Evolutionary conservation across 768 basidiomycete genomes (phyloP).

Genomic region (Russula compacta): DNA sequence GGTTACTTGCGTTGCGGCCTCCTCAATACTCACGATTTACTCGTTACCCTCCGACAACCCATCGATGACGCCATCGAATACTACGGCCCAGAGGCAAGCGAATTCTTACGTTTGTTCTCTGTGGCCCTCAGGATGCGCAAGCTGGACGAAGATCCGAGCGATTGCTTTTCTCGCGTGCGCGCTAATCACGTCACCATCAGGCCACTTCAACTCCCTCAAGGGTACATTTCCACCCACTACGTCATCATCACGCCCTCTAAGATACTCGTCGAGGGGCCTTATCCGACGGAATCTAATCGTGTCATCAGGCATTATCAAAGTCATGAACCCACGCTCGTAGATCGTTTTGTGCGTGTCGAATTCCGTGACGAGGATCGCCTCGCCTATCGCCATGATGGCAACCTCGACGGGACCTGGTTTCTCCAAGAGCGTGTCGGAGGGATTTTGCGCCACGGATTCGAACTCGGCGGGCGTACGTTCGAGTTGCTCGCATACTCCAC

Average conservation of each 20-base stretch:
- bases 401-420: slow-evolving; percentile 48
- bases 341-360: slow-evolving; percentile 71
- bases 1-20: slow-evolving; percentile 53
- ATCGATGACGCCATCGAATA: neutral
- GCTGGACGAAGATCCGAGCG: neutral
- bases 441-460: slow-evolving; percentile 51
- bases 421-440: slow-evolving; percentile 28
- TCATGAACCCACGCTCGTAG: slow-evolving; percentile 35
- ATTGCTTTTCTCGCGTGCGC: neutral
- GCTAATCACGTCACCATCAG: neutral
- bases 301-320: slow-evolving; percentile 55
- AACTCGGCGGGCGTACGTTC: slow-evolving; percentile 59
- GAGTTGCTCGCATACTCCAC: slow-evolving; percentile 78
- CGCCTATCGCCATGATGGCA: slow-evolving; percentile 60
- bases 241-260: slow-evolving; percentile 70
- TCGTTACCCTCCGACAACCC: neutral
- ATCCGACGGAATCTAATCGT: slow-evolving; percentile 64
- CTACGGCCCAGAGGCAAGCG: neutral
- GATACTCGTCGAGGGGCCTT: slow-evolving; percentile 66
- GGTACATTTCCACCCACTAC: slow-evolving; percentile 56
- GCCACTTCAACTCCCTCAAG: neutral
- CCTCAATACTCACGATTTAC: slow-evolving; percentile 37
- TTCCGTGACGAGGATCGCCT: slow-evolving; percentile 76
- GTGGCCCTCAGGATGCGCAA: neutral
- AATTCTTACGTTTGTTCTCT: neutral